Conservation (phyloP, 306 rosid species). For the Betula pendula region DNA sequence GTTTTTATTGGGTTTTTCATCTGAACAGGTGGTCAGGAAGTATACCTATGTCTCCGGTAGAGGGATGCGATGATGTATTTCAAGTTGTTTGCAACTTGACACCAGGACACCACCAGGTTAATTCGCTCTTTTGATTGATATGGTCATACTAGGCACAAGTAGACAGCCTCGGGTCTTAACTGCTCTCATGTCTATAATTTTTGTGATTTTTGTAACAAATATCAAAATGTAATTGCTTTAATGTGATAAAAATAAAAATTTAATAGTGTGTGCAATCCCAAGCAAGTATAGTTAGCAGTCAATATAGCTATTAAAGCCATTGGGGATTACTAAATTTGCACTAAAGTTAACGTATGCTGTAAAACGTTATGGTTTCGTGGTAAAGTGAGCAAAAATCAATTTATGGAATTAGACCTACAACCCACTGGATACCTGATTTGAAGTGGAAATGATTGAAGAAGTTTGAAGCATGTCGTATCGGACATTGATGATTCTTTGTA, state of each 20-base stretch:
- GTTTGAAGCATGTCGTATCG: neutral
- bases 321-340: neutral
- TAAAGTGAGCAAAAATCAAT: neutral
- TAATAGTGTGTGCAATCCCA: neutral
- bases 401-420: neutral
- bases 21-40: conserved; percentile 63
- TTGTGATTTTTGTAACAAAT: neutral
- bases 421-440: neutral
- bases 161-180: neutral
- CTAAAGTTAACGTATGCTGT: neutral
- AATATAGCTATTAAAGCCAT: neutral
- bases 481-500: neutral
- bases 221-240: neutral
- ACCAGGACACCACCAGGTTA: conserved; percentile 87
- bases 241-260: neutral
- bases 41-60: conserved; percentile 74
- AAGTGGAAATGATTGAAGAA: neutral
- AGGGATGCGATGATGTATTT: conserved; percentile 71
- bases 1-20: conserved; percentile 23
- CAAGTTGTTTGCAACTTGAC: conserved; percentile 77
- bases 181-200: neutral
- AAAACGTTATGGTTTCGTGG: neutral
- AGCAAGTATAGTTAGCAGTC: neutral
- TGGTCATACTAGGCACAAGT: neutral
- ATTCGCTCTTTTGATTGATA: conserved; percentile 24